phyloP scores from a whole-genome alignment of 2,329 filamentous ascomycete species.

The Ilyonectria destructans region DNA sequence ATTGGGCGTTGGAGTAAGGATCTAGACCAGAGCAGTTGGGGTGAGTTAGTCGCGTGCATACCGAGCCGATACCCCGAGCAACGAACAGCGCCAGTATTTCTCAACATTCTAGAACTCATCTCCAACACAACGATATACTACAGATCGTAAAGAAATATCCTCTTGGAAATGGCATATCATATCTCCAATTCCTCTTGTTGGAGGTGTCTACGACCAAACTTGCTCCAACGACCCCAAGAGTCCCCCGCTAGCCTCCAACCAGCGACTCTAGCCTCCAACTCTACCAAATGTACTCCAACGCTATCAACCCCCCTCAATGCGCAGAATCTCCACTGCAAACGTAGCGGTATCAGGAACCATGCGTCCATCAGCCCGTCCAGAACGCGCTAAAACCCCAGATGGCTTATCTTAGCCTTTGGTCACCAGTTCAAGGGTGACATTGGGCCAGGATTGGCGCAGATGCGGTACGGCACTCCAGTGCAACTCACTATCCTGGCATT shows the following conservation, averaged over 20 bases:
- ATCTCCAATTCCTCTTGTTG: background rate
- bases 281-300: background rate
- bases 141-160: background rate
- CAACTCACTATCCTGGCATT: slow-evolving; percentile 8
- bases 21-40: background rate
- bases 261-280: slow-evolving; percentile 11
- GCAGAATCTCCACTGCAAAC: slow-evolving; percentile 1
- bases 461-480: background rate
- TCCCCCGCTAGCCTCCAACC: slow-evolving; percentile 8
- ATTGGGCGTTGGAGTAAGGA: background rate
- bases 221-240: background rate
- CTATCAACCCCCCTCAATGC: background rate
- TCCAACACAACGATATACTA: background rate
- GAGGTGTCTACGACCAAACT: background rate
- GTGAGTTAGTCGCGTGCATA: background rate
- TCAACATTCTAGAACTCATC: background rate
- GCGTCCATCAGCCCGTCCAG: slow-evolving; percentile 12
- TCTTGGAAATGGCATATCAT: background rate
- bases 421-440: slow-evolving; percentile 6
- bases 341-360: background rate
- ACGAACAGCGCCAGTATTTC: background rate
- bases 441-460: background rate
- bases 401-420: slow-evolving; percentile 31
- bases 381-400: slow-evolving; percentile 30
- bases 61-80: background rate